Evolutionary conservation across 805 yeast species (phyloP).

Genomic region (Kodamaea nitidulidarum): DNA sequence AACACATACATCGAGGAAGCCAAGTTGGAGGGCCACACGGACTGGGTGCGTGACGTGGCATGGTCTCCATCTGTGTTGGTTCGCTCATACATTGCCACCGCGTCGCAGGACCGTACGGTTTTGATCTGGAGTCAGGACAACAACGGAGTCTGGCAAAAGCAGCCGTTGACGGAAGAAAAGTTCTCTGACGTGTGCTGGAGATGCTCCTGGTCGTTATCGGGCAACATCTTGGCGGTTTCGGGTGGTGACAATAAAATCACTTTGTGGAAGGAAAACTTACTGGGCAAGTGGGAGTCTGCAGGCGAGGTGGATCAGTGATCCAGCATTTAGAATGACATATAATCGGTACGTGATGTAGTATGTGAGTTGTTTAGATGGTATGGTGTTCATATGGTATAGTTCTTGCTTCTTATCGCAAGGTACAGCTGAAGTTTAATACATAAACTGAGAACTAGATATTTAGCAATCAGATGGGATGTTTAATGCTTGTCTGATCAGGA

Average conservation of each 20-base stretch:
- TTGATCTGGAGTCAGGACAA: slow-evolving; percentile 88
- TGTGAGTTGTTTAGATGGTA: no score
- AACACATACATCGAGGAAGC: slow-evolving; percentile 69
- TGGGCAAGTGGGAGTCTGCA: slow-evolving; percentile 96
- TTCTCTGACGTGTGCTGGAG: slow-evolving; percentile 99
- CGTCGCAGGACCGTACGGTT: slow-evolving; percentile 94
- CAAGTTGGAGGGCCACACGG: slow-evolving; percentile 82
- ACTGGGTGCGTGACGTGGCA: slow-evolving; percentile 98
- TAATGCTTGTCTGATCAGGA: no score
- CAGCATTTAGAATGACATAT: background rate
- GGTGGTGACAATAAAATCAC: slow-evolving; percentile 97
- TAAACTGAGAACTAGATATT: no score
- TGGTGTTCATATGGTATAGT: no score
- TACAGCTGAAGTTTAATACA: no score
- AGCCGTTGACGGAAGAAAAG: slow-evolving; percentile 65
- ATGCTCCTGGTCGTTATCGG: slow-evolving; percentile 95
- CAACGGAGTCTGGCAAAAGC: slow-evolving; percentile 75
- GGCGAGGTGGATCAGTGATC: slow-evolving; percentile 82
- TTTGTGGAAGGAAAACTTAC: slow-evolving; percentile 91
- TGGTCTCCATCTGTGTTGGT: slow-evolving; percentile 93
- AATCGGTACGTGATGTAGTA: background rate
- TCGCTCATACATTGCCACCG: slow-evolving; percentile 88
- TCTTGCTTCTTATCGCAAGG: no score
- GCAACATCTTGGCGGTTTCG: slow-evolving; percentile 89
- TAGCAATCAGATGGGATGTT: no score